Base-by-base conservation (phyloP, 2,329 filamentous ascomycete genomes). In the Fusarium fracticaudum region DNA sequence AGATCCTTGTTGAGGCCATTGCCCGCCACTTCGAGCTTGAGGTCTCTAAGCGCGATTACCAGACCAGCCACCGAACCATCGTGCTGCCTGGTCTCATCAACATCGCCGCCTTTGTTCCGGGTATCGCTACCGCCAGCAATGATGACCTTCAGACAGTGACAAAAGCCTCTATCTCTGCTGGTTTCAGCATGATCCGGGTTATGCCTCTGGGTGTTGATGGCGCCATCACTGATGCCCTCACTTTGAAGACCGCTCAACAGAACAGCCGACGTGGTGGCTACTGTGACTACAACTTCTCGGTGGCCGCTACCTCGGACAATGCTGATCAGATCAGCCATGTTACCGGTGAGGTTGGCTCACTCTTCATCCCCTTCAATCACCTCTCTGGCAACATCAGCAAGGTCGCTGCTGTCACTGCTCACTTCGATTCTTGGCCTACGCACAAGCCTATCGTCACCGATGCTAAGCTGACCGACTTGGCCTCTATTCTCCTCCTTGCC, bases 1-100 rank as follows among this genome's bases (percentile, higher is more conserved):
- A 98, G 88, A 94, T 99, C 68, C 86, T 99, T 59, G 92, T 99
- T 60, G 96, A 99, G 85, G 96, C 96, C 29, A 94, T 99, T 74
- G 92, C 95, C 64, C 92, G 96, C 67, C 93, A 97, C 82, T 98
- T 94, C 80, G 91, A 95, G 76, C 88, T 99, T 61, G 91, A 94
- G 43, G 91, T 99, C 65, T 90, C 91, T 80, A 92, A 91, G 74
- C 91, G 95, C 64, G 96, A 99, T 84, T 97, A 92, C 84, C 95
- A 98, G 86, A 96, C 94, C 53, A 98, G 96, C 84, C 93, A 95
- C 82, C 89, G 91, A 74, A 93, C 92, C 8, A 85, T 94, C 51
- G 87, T 91, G 48, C 88, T 95, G 43, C 93, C 93, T 40, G 93
- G 93, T 5, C 84, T 95, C 65, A 90, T 95, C 84, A 95, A 95